Percentiles rank a stretch among this genome's conserved stretches.
These are phyloP conservation scores for Phytopythium vexans DNA, from an alignment of 352 stramenopile species.

Conservation along the genomic window DNA sequence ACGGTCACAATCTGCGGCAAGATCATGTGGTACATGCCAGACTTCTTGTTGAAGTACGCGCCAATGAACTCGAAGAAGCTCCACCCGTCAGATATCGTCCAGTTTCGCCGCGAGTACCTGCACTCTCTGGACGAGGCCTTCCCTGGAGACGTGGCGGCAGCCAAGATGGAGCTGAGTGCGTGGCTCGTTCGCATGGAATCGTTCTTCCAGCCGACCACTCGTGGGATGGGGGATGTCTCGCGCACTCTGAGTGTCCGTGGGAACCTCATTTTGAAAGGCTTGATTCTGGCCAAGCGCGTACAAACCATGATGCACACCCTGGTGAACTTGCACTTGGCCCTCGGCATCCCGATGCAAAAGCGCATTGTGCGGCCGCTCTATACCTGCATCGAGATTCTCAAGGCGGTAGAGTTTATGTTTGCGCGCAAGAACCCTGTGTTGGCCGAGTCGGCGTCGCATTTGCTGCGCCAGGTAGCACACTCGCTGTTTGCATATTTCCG, in stretches of 20 bases:
- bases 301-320: constrained; percentile 90
- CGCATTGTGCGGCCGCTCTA: constrained; percentile 81
- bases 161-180: constrained; percentile 78
- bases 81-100: constrained; percentile 64
- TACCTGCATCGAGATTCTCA: constrained; percentile 89
- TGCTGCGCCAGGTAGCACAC: constrained; percentile 77
- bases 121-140: constrained; percentile 81
- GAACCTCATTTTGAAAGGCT: constrained; percentile 89
- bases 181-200: constrained; percentile 88
- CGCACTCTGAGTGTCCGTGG: constrained; percentile 79
- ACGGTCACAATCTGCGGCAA: constrained; percentile 83
- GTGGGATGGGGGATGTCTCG: constrained; percentile 65
- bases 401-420: constrained; percentile 93
- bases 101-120: constrained; percentile 79
- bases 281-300: constrained; percentile 87
- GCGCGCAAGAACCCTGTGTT: constrained; percentile 83
- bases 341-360: constrained; percentile 86
- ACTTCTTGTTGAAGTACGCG: constrained; percentile 84
- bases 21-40: constrained; percentile 82
- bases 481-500: constrained; percentile 80
- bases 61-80: constrained; percentile 85
- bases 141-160: constrained; percentile 66
- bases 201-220: constrained; percentile 81
- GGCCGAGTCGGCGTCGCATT: constrained; percentile 64
- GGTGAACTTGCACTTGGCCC: constrained; percentile 84